Evolutionary conservation across 176 grass and related monocot genomes (phyloP), one percentile per base, ranked within the genome.

Genomic region (Guadua angustifolia): DNA sequence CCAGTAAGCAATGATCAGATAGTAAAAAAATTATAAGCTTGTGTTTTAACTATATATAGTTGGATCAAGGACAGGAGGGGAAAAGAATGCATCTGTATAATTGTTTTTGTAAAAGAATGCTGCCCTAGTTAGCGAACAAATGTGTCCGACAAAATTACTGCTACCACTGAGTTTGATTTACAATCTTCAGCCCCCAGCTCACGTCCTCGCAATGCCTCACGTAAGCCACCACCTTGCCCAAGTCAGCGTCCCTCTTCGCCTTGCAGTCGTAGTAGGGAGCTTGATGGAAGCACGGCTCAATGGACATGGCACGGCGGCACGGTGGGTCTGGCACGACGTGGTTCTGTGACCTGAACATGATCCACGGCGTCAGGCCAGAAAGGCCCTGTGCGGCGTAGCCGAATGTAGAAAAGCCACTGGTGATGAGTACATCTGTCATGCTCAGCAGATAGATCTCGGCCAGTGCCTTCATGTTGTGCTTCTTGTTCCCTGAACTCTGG

Each of bases 131-230:
- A 79, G 55, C 17, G 7, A 78, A 2, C 29, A 66, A 72, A 33
- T 44, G n/a, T 52, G 73, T 52, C 42, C 11, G 65, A 71, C 17
- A 36, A 84, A 66, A 43, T 18, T 66, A 83, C 56, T 35, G 58
- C 65, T 86, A 84, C 58, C 58, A 51, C 10, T 44, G 77, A 75
- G 83, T 85, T 74, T 88, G 43, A 87, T 91, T 82, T 78, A 92
- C 93, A 58, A 97, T 66, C 88, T 97, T 97, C 14, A 92, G 69
- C 7, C 94, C 94, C 79, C 49, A 74, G 52, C 71, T 74, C 35
- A 94, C 94, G 43, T 97, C 94, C 78, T 97, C 94, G 76, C 92
- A 97, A 60, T 86, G 90, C 88, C 86, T 89, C 36, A 92, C 92
- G 19, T 83, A 84, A 9, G 83, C 69, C 53, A 89, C 82, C 66